phyloP scores from a whole-genome alignment of 345 rosid species.

The Limnanthes douglasii region DNA sequence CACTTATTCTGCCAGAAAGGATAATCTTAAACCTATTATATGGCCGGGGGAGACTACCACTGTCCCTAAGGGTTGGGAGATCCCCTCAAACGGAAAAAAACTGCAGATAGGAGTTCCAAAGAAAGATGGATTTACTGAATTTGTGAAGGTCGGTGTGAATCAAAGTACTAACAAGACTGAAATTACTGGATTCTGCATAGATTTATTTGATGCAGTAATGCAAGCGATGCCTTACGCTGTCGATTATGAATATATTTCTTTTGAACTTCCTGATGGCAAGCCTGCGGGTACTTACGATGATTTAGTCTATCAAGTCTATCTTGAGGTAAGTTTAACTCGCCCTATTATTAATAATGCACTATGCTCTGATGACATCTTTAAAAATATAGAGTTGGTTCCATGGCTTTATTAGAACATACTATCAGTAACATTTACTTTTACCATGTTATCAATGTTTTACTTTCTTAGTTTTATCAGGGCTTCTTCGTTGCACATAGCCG shows the following conservation, averaged over 20 bases:
- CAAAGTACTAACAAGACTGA: neutral
- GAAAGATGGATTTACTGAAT: conserved; percentile 10
- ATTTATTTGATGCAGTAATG: conserved; percentile 18
- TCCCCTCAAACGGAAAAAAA: conserved; percentile 18
- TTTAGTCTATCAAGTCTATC: conserved; percentile 17
- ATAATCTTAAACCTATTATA: no score
- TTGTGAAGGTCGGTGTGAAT: conserved; percentile 12
- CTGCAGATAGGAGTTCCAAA: conserved; percentile 19
- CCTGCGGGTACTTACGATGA: conserved; percentile 13
- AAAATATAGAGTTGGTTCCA: no score
- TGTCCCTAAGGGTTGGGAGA: no score
- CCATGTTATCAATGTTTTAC: no score
- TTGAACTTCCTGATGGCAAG: conserved; percentile 3
- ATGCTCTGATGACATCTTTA: no score
- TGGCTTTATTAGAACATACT: no score
- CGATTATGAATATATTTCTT: conserved; percentile 11
- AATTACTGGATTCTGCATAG: conserved; percentile 14
- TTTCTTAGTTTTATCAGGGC: no score
- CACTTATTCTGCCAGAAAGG: conserved; percentile 5
- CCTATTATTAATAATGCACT: no score
- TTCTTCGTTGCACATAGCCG: no score
- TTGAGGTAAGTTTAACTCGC: conserved; percentile 15
- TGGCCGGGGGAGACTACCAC: no score
- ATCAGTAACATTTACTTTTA: no score
- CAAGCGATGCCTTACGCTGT: conserved; percentile 15